Conservation (phyloP, 2,329 filamentous ascomycete species). For the Ciborinia camelliae region DNA sequence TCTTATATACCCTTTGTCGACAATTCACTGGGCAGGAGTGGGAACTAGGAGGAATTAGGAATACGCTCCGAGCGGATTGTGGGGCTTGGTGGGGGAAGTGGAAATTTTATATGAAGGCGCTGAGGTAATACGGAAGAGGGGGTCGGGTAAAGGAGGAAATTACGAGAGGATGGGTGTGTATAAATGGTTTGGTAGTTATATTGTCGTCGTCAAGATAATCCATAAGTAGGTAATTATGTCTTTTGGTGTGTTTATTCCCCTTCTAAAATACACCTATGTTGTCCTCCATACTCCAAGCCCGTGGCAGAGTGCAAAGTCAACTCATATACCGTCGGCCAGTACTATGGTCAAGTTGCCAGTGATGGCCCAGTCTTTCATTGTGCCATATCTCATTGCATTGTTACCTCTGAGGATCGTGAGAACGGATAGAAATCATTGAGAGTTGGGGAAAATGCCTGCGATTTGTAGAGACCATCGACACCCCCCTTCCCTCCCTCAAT, state of each 20-base stretch:
- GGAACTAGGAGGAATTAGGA: background rate
- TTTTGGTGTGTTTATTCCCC: background rate
- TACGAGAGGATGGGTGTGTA: background rate
- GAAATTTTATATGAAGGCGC: background rate
- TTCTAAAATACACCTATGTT: background rate
- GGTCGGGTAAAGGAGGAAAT: too few species aligned
- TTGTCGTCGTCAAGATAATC: background rate
- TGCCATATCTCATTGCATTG: constrained; percentile 76
- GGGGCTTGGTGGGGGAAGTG: constrained; percentile 1
- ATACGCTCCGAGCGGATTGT: background rate
- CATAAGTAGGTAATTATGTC: background rate
- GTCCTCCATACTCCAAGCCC: background rate
- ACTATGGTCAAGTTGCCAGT: constrained; percentile 81
- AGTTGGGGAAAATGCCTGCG: constrained; percentile 39
- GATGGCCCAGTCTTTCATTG: constrained; percentile 85
- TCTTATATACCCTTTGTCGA: background rate
- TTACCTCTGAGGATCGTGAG: constrained; percentile 54
- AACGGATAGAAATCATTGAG: background rate
- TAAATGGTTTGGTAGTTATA: background rate
- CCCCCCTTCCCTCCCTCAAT: too few species aligned
- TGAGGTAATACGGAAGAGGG: background rate
- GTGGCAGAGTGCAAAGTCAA: background rate
- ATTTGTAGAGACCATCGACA: constrained; percentile 81
- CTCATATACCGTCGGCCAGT: constrained; percentile 62
- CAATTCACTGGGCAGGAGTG: background rate